Evolutionary conservation across 176 grass and related monocot species (phyloP).

Genomic region (Juncus effusus): DNA sequence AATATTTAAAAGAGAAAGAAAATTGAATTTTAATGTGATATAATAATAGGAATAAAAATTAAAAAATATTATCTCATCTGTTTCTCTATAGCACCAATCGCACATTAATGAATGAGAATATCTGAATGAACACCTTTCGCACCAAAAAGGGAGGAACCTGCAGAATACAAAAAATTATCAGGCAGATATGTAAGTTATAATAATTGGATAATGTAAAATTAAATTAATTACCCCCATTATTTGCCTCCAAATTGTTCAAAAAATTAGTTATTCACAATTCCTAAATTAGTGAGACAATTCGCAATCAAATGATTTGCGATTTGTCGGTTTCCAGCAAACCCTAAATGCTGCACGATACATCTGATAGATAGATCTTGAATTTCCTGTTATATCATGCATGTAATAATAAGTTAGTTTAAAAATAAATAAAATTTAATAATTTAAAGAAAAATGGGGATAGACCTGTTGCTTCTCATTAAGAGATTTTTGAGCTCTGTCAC

Average conservation of each 20-base stretch:
- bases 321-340: constrained; percentile 75
- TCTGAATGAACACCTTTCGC: constrained; percentile 93
- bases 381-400: constrained; percentile 41
- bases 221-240: constrained; percentile 65
- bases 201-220: constrained; percentile 17
- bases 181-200: constrained; percentile 9
- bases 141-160: constrained; percentile 99
- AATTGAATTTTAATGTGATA: neutral
- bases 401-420: constrained; percentile 12
- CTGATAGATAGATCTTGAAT: constrained; percentile 95
- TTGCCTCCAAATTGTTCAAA: constrained; percentile 78
- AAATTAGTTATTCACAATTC: constrained; percentile 25
- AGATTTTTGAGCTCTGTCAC: constrained; percentile 91
- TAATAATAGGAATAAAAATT: constrained; percentile 13
- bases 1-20: too few relatives aligned
- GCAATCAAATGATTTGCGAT: constrained; percentile 95
- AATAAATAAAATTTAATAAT: constrained; percentile 1
- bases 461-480: constrained; percentile 98
- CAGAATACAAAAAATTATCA: constrained; percentile 2
- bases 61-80: constrained; percentile 66
- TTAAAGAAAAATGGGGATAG: constrained; percentile 7
- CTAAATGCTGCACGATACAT: constrained; percentile 85
- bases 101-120: constrained; percentile 99
- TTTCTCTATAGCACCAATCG: too few relatives aligned
- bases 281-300: constrained; percentile 55